Percentiles rank a stretch among this genome's conserved stretches.
These are phyloP conservation scores for Backusella luteola DNA, from an alignment of 192 early-diverging fungal genomes.

Conservation along the genomic window DNA sequence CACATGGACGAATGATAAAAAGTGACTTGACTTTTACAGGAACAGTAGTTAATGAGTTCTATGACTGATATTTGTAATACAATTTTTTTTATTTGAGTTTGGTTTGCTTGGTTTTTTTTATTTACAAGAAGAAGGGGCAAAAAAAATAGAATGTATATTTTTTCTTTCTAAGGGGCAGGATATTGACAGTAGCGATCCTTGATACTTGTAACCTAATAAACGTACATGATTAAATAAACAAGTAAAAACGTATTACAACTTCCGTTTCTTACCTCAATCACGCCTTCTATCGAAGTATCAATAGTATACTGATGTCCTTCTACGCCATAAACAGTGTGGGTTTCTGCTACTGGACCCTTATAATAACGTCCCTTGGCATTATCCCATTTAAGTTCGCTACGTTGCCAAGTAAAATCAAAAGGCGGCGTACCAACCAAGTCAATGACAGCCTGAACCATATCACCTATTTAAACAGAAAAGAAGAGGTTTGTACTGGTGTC, in stretches of 20 bases:
- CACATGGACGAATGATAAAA: too few species aligned
- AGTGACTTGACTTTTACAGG: too few species aligned
- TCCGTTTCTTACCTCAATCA: slow-evolving; percentile 30
- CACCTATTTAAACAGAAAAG: slow-evolving; percentile 22
- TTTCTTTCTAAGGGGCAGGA: slow-evolving; percentile 5
- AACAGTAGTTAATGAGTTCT: too few species aligned
- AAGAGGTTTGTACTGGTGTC: not conserved
- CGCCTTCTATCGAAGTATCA: slow-evolving; percentile 41
- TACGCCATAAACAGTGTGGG: slow-evolving; percentile 35
- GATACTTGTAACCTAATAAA: slow-evolving; percentile 26
- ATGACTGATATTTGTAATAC: not conserved
- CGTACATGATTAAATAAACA: not conserved
- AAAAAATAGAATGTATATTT: not conserved
- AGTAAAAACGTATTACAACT: not conserved
- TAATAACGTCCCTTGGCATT: slow-evolving; percentile 24
- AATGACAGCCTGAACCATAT: slow-evolving; percentile 40
- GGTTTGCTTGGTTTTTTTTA: not conserved
- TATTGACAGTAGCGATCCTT: slow-evolving; percentile 38
- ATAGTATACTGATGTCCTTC: slow-evolving; percentile 34
- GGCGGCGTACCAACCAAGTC: slow-evolving; percentile 47
- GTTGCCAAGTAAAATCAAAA: slow-evolving; percentile 45
- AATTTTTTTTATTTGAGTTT: not conserved
- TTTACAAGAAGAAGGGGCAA: not conserved
- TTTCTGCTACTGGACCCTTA: slow-evolving; percentile 39
- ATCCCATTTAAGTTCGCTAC: slow-evolving; percentile 40